phyloP scores from a whole-genome alignment of 2,329 filamentous ascomycete species.

The Botrytis medusae region DNA sequence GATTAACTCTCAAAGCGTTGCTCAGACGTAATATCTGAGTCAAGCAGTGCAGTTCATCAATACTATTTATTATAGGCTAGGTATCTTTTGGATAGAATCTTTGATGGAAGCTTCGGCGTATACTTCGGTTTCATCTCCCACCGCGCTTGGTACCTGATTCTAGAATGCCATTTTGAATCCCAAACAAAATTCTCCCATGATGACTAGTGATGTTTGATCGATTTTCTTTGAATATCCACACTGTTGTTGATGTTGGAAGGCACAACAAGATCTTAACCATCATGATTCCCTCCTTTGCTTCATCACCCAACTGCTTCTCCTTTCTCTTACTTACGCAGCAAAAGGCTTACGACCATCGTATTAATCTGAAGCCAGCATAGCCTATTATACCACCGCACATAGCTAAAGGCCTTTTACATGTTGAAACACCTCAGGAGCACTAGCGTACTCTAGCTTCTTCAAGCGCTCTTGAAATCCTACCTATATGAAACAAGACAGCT shows the following conservation, averaged over 20 bases:
- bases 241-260: background rate
- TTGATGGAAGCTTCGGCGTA: background rate
- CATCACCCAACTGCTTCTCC: background rate
- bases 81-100: background rate
- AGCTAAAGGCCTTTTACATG: background rate
- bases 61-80: background rate
- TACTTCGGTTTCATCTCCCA: background rate
- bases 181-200: background rate
- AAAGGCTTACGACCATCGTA: background rate
- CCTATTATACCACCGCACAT: background rate
- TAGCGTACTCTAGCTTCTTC: slow-evolving; percentile 10
- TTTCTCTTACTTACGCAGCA: background rate
- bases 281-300: background rate
- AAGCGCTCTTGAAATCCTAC: slow-evolving; percentile 1
- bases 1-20: background rate
- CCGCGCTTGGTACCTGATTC: slow-evolving; percentile 5
- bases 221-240: background rate
- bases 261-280: background rate
- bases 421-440: slow-evolving; percentile 13
- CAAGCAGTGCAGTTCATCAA: background rate
- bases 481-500: slow-evolving; percentile 15
- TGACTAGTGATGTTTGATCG: background rate
- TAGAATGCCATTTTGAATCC: background rate
- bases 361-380: slow-evolving; percentile 1
- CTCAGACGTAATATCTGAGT: slow-evolving; percentile 7